These are phyloP conservation scores for Fusarium sp. DNA, from an alignment of 2,329 filamentous ascomycete species.

Conservation along the genomic window DNA sequence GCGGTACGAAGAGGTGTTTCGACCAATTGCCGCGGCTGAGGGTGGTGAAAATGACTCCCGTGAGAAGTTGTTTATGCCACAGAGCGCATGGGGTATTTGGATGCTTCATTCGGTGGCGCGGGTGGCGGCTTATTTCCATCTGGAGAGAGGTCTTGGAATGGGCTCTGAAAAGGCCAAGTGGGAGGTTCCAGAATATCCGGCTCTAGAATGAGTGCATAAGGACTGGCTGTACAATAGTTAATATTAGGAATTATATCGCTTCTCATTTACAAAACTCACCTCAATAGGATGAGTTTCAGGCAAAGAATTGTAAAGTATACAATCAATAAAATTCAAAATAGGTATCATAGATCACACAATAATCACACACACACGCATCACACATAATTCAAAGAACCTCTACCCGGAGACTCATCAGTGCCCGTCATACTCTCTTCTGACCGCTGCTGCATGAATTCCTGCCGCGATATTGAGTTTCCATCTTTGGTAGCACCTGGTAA, in stretches of 20 bases:
- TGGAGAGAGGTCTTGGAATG: slow-evolving; percentile 16
- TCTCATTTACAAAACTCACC: slow-evolving; percentile 18
- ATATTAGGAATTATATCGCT: neutral
- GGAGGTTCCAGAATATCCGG: slow-evolving; percentile 26
- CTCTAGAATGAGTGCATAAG: neutral
- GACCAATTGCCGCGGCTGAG: slow-evolving; percentile 9
- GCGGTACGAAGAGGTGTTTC: slow-evolving; percentile 17
- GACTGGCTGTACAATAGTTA: slow-evolving; percentile 9
- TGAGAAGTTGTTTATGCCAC: neutral
- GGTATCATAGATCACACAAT: slow-evolving; percentile 6
- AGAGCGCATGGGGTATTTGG: neutral
- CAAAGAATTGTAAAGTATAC: neutral
- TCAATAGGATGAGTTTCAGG: neutral
- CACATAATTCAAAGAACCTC: slow-evolving; percentile 26
- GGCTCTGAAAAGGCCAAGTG: slow-evolving; percentile 14
- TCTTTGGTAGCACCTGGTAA: slow-evolving; percentile 35
- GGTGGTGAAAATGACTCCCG: neutral
- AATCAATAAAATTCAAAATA: slow-evolving; percentile 5
- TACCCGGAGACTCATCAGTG: slow-evolving; percentile 7
- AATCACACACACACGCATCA: slow-evolving; percentile 6
- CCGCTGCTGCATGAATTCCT: slow-evolving; percentile 13
- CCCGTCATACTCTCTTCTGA: slow-evolving; percentile 19
- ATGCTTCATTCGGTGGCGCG: slow-evolving; percentile 12
- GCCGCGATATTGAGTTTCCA: slow-evolving; percentile 11
- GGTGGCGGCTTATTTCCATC: neutral